phyloP scores from a whole-genome alignment of 23 red algal species.

The Chondrus crispus region DNA sequence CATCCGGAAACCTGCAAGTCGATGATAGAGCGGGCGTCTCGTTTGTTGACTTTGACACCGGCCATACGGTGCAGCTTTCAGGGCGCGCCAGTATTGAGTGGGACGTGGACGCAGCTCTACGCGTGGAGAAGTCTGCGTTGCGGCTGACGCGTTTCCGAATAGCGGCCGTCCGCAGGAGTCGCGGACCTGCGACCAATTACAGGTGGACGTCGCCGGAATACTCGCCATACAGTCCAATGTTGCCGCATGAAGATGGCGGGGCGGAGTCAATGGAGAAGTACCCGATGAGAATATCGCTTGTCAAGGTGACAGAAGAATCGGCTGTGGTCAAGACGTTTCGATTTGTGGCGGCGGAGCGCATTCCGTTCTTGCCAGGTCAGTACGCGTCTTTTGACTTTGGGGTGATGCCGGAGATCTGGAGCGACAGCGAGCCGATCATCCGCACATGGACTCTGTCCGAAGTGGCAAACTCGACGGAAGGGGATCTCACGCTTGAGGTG shows the following conservation, averaged over 20 bases:
- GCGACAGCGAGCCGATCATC: slow-evolving; percentile 2
- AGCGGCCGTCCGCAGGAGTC: slow-evolving; percentile 9
- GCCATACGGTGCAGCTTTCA: slow-evolving; percentile 58
- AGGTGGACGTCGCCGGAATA: slow-evolving; percentile 34
- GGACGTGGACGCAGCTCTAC: background rate
- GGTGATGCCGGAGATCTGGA: background rate
- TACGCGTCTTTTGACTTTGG: slow-evolving; percentile 70
- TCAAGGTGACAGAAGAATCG: slow-evolving; percentile 42
- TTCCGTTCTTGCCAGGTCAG: slow-evolving; percentile 72
- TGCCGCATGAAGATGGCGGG: background rate
- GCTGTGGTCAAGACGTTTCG: slow-evolving; percentile 56
- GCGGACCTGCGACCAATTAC: slow-evolving; percentile 41
- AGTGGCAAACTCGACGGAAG: slow-evolving; percentile 43
- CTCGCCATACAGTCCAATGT: slow-evolving; percentile 63
- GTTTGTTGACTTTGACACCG: slow-evolving; percentile 44
- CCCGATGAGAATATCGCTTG: slow-evolving; percentile 21
- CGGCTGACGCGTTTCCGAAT: slow-evolving; percentile 28
- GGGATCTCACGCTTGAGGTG: slow-evolving; percentile 69
- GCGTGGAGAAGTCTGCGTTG: background rate
- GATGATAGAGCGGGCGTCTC: slow-evolving; percentile 43
- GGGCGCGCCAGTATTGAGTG: slow-evolving; percentile 38
- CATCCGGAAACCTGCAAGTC: slow-evolving; percentile 52
- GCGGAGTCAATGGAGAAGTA: background rate
- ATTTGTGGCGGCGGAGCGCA: slow-evolving; percentile 41
- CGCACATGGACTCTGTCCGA: slow-evolving; percentile 79